Evolutionary conservation across 1,284 basidiomycete genomes (phyloP).

Genomic region (Pseudozyma tsukubaensis): DNA sequence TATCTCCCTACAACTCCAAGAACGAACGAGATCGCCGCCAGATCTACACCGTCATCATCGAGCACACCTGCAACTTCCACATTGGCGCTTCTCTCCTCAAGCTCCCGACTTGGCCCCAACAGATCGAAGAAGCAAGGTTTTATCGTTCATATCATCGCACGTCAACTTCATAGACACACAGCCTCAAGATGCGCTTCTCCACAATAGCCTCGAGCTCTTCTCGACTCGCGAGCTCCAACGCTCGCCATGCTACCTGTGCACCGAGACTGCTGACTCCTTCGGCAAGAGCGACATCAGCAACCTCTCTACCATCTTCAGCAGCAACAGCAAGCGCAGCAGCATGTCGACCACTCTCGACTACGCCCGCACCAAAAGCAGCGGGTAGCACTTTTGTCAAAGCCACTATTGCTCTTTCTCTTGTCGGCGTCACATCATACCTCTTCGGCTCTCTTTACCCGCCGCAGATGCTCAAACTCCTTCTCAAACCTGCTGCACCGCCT

Average conservation of each 20-base stretch:
- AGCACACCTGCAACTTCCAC: too few relatives aligned
- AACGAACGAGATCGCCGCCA: too few relatives aligned
- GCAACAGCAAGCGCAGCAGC: constrained; percentile 5
- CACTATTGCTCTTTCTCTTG: constrained; percentile 44
- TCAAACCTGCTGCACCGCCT: constrained; percentile 79
- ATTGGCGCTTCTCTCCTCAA: too few relatives aligned
- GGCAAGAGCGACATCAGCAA: background rate
- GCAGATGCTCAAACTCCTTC: constrained; percentile 75
- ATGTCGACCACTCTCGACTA: constrained; percentile 31
- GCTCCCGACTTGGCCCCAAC: too few relatives aligned
- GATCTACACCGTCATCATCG: too few relatives aligned
- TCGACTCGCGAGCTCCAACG: background rate
- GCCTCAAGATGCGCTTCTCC: constrained; percentile 15
- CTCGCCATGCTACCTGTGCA: constrained; percentile 1
- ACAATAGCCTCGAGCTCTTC: constrained; percentile 16
- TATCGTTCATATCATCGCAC: too few relatives aligned
- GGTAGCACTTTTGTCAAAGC: constrained; percentile 37
- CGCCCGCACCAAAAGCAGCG: constrained; percentile 20
- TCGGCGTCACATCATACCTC: constrained; percentile 70
- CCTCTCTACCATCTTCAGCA: background rate
- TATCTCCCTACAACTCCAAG: too few relatives aligned
- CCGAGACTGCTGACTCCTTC: background rate
- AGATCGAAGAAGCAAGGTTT: too few relatives aligned
- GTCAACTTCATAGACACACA: background rate
- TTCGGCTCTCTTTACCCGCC: constrained; percentile 78